Conservation (phyloP, 176 grass and related monocot genomes). For the Pontederia paniculata region DNA sequence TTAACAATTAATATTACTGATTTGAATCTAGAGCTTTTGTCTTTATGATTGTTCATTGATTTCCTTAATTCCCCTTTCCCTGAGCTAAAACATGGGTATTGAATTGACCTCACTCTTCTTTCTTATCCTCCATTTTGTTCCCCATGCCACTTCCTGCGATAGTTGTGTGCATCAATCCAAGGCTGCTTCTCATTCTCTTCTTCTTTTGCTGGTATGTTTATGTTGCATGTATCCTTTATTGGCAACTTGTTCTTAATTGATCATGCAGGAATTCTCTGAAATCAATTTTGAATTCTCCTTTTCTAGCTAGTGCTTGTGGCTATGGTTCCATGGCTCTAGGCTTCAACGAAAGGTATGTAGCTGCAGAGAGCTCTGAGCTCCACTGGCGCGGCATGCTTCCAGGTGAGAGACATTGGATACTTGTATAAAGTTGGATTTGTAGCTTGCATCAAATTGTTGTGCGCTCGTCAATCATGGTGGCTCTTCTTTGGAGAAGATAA, state of each 20-base stretch:
- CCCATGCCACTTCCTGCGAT: constrained; percentile 15
- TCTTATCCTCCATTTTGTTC: neutral
- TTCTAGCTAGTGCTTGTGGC: no score
- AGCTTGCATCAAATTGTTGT: neutral
- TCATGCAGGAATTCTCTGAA: no score
- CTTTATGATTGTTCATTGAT: no score
- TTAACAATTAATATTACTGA: no score
- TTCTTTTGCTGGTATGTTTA: constrained; percentile 9
- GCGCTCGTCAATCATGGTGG: no score
- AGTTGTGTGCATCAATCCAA: constrained; percentile 40
- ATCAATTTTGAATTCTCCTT: no score
- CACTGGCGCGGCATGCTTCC: constrained; percentile 44
- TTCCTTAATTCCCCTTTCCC: neutral
- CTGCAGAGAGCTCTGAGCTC: constrained; percentile 15
- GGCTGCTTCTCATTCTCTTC: constrained; percentile 15
- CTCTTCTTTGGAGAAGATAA: constrained; percentile 21
- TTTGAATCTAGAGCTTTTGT: no score
- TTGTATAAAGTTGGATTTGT: no score
- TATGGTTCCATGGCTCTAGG: constrained; percentile 46
- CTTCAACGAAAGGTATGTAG: constrained; percentile 27
- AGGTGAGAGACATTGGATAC: constrained; percentile 44
- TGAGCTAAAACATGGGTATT: neutral
- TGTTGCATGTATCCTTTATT: no score
- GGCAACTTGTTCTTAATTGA: no score
- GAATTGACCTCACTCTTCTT: neutral